Percentiles rank a stretch among this genome's conserved stretches.
These are phyloP conservation scores for Phytophthora multivora DNA, from an alignment of 352 stramenopile species.

Conservation along the genomic window DNA sequence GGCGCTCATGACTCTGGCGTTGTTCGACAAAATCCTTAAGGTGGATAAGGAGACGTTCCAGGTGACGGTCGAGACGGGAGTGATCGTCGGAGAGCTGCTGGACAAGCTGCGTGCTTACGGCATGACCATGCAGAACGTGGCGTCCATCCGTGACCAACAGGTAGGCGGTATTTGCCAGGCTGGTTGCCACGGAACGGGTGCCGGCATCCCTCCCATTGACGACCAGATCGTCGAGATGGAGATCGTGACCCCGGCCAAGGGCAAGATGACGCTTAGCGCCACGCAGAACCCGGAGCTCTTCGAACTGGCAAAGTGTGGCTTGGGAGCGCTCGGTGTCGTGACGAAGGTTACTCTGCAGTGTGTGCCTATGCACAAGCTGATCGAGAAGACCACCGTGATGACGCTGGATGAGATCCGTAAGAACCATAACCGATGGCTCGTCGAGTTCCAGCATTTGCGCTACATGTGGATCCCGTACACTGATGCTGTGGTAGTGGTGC, in stretches of 20 bases:
- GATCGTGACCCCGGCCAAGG: conserved; percentile 93
- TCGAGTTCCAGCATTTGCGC: conserved; percentile 86
- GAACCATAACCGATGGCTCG: conserved; percentile 77
- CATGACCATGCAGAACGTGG: conserved; percentile 98
- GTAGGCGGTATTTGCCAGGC: conserved; percentile 97
- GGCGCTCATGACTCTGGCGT: conserved; percentile 92
- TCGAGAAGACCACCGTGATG: conserved; percentile 94
- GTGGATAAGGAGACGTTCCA: conserved; percentile 91
- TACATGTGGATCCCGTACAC: conserved; percentile 99
- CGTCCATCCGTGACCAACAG: conserved; percentile 98
- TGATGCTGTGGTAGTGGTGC: conserved; percentile 94
- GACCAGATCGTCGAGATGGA: conserved; percentile 97
- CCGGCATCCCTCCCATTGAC: conserved; percentile 95
- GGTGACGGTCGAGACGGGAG: conserved; percentile 91
- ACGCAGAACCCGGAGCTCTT: conserved; percentile 89
- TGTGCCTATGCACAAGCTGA: conserved; percentile 92
- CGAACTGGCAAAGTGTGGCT: conserved; percentile 92
- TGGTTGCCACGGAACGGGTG: conserved; percentile 96
- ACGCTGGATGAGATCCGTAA: conserved; percentile 87
- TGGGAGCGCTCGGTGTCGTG: conserved; percentile 96
- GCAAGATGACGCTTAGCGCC: conserved; percentile 88
- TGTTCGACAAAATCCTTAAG: conserved; percentile 92
- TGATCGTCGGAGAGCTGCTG: conserved; percentile 79
- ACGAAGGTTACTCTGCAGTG: conserved; percentile 96
- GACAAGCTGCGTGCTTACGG: conserved; percentile 78